Conservation (phyloP, 2,329 filamentous ascomycete species). For the Stemphylium beticola region DNA sequence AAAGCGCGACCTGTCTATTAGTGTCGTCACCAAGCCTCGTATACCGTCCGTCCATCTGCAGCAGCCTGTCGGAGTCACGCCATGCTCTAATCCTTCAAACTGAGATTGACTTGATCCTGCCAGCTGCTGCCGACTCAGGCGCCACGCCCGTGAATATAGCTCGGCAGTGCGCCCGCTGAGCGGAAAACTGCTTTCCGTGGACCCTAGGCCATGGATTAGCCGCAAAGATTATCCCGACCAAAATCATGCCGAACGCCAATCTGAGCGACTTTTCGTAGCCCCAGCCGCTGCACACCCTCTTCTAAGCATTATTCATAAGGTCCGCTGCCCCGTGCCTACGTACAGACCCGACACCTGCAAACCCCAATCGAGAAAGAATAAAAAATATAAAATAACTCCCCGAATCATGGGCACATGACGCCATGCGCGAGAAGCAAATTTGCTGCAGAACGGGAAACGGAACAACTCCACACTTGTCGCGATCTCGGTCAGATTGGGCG, state of each 20-base stretch:
- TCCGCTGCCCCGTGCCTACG: slow-evolving; percentile 3
- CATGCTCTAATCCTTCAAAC: neutral
- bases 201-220: neutral
- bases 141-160: neutral
- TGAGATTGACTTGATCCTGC: neutral
- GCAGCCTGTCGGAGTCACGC: neutral
- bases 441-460: neutral
- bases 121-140: neutral
- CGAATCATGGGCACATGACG: slow-evolving; percentile 4
- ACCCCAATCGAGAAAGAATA: neutral
- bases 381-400: neutral
- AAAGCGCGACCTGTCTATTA: slow-evolving; percentile 1
- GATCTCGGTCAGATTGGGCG: slow-evolving; percentile 7
- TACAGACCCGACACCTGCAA: neutral
- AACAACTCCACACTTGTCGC: slow-evolving; percentile 17
- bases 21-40: neutral
- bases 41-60: neutral
- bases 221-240: slow-evolving; percentile 1
- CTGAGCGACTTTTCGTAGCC: slow-evolving; percentile 5
- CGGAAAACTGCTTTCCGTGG: neutral
- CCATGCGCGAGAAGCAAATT: slow-evolving; percentile 12
- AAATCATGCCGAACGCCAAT: slow-evolving; percentile 10
- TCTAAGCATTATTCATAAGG: neutral
- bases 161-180: neutral
- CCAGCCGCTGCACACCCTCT: slow-evolving; percentile 12